Evolutionary conservation across 192 early-diverging fungal species (phyloP).

Genomic region (Umbelopsis sp.): DNA sequence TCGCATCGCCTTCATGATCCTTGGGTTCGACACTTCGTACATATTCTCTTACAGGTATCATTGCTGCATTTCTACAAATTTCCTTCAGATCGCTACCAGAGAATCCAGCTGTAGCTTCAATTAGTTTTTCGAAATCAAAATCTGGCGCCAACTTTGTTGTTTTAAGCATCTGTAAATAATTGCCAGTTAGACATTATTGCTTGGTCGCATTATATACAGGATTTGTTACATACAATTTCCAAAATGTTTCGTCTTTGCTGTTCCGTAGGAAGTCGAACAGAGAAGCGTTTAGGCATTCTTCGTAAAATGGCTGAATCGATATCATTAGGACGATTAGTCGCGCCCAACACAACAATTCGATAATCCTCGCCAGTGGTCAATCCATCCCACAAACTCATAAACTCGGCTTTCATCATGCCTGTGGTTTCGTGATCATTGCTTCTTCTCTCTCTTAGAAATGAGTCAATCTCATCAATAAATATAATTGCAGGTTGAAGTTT

Average conservation of each 20-base stretch:
- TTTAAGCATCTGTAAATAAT: conserved; percentile 67
- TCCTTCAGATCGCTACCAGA: conserved; percentile 98
- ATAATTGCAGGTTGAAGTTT: conserved; percentile 97
- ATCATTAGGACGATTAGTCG: conserved; percentile 97
- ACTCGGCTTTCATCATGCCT: conserved; percentile 99
- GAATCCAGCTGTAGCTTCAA: conserved; percentile 74
- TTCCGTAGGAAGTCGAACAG: conserved; percentile 79
- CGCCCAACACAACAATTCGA: conserved; percentile 82
- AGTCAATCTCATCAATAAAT: conserved; percentile 99
- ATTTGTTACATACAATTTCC: conserved; percentile 53
- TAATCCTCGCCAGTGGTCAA: conserved; percentile 73
- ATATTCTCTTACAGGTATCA: conserved; percentile 92
- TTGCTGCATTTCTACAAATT: conserved; percentile 93
- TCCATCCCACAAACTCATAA: conserved; percentile 99
- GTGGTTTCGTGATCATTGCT: conserved; percentile 96
- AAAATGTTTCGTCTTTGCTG: conserved; percentile 88
- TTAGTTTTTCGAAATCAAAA: conserved; percentile 73
- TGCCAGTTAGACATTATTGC: neutral
- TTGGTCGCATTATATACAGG: neutral
- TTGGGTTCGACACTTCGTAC: conserved; percentile 54
- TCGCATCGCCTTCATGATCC: conserved; percentile 26
- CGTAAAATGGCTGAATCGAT: conserved; percentile 96
- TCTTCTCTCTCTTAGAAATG: conserved; percentile 88
- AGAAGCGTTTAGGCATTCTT: conserved; percentile 97
- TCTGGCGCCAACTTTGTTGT: conserved; percentile 65